Conservation (phyloP, 2,329 filamentous ascomycete species). For the Sporothrix pseudoabietina region DNA sequence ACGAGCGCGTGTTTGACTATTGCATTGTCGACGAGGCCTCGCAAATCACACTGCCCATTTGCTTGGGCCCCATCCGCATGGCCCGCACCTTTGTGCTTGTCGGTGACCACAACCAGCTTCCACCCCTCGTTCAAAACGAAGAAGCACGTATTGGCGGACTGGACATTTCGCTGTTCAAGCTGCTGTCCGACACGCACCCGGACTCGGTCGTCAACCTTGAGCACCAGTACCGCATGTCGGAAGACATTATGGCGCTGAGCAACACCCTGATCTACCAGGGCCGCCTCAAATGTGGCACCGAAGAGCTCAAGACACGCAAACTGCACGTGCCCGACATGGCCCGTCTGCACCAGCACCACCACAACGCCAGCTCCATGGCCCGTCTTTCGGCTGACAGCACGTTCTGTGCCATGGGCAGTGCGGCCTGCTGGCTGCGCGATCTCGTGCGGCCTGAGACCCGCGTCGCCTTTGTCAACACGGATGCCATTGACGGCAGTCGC, state of each 20-base stretch:
- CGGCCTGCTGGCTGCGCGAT: slow-evolving; percentile 74
- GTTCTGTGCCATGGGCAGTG: slow-evolving; percentile 50
- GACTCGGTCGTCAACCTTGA: slow-evolving; percentile 86
- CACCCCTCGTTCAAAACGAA: slow-evolving; percentile 90
- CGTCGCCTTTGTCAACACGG: slow-evolving; percentile 88
- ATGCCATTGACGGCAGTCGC: slow-evolving; percentile 66
- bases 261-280: slow-evolving; percentile 94
- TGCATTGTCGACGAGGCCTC: slow-evolving; percentile 98
- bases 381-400: slow-evolving; percentile 47
- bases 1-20: slow-evolving; percentile 88
- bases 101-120: slow-evolving; percentile 94
- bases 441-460: slow-evolving; percentile 70
- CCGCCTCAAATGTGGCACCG: slow-evolving; percentile 82
- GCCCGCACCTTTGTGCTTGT: slow-evolving; percentile 92
- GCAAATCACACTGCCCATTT: slow-evolving; percentile 94
- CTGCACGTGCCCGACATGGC: slow-evolving; percentile 68
- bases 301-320: slow-evolving; percentile 68
- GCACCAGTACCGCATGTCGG: slow-evolving; percentile 97
- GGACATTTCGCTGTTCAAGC: slow-evolving; percentile 90
- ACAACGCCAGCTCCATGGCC: slow-evolving; percentile 38
- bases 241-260: slow-evolving; percentile 92
- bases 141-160: slow-evolving; percentile 82
- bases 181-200: slow-evolving; percentile 86
- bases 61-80: slow-evolving; percentile 89
- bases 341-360: slow-evolving; percentile 62